Percentiles rank a stretch among this genome's conserved stretches.
Conservation (phyloP, 805 yeast genomes). For the Starmera dryadoides region DNA sequence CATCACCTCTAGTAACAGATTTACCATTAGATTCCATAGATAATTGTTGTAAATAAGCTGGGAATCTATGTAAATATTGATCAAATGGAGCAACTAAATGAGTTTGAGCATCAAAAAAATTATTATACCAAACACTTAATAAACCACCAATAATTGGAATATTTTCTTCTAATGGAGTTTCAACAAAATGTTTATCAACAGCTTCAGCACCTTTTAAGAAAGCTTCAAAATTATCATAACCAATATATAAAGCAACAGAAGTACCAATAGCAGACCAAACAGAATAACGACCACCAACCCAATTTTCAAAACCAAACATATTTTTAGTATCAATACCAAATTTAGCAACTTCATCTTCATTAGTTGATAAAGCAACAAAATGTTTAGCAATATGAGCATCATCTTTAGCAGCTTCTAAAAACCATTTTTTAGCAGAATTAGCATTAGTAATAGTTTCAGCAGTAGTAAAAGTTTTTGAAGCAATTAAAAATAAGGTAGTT, state of each 20-base stretch:
- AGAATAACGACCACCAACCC: slow-evolving; percentile 99
- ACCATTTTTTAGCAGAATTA: slow-evolving; percentile 92
- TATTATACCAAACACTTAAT: slow-evolving; percentile 96
- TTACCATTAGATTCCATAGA: slow-evolving; percentile 99
- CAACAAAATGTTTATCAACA: slow-evolving; percentile 82
- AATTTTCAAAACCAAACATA: slow-evolving; percentile 97
- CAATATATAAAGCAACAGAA: slow-evolving; percentile 90
- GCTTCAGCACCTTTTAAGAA: slow-evolving; percentile 98
- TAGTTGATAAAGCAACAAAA: slow-evolving; percentile 94
- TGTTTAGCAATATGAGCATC: slow-evolving; percentile 83
- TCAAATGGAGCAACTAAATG: slow-evolving; percentile 98
- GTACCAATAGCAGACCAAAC: slow-evolving; percentile 99
- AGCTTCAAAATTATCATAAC: slow-evolving; percentile 86
- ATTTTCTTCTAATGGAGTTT: slow-evolving; percentile 82
- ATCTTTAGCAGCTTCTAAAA: slow-evolving; percentile 65
- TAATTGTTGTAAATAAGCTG: slow-evolving; percentile 97
- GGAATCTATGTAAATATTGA: slow-evolving; percentile 98
- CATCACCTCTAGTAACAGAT: slow-evolving; percentile 88
- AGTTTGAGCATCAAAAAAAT: slow-evolving; percentile 96
- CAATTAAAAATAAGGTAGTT: slow-evolving; percentile 86
- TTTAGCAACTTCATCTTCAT: slow-evolving; percentile 82
- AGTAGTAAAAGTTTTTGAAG: slow-evolving; percentile 98
- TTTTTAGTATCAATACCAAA: slow-evolving; percentile 96
- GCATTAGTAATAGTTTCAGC: slow-evolving; percentile 98
- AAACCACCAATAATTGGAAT: slow-evolving; percentile 93